Base-by-base conservation (phyloP, 257 asterid genomes). In the Echites panduratus region DNA sequence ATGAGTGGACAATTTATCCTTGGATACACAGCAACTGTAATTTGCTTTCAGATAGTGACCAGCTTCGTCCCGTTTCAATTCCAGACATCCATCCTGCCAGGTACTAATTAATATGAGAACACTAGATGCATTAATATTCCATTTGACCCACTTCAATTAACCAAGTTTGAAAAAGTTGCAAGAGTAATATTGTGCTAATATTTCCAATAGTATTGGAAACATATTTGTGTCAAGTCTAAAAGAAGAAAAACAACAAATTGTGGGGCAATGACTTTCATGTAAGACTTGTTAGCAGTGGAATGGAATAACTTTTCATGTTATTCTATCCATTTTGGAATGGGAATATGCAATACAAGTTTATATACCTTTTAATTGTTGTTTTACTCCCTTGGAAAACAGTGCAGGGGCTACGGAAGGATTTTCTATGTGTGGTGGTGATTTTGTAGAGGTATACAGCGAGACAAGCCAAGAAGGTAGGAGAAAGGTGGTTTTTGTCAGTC, bases 351-450 rank as follows among this genome's bases (percentile, higher is more conserved):
- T 38, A 73, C 2, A 2, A 52, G 20, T 53, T 20, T 40, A 65
- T 56, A 64, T 40, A 8, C 35, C 67, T 12, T 32, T 32, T 14
- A 68, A 27, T 58, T 16, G 24, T 47, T 19, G 20, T 54, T 24
- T 69, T 71, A 41, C 69, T 81, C 52, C 71, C 75, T 43, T 74
- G 75, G 84, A 77, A 83, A 84, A 68, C 97, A 94, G 99, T 89
- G 95, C 97, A 88, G 99, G 99, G 86, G 89, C 87, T 78, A 86
- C 97, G 75, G 97, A 91, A 78, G 98, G 98, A 65, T 94, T 94
- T 86, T 91, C 99, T 49, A 91, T 94, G 98, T 94, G 99, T 52
- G 98, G 98, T 67, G 99, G 99, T 79, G 98, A 94, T 85, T 94
- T 94, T 80, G 92, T 90, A 64, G 99, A 94, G 82, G 97, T 94